Base-by-base conservation (phyloP, 2,329 filamentous ascomycete genomes). In the Didymella keratinophila region DNA sequence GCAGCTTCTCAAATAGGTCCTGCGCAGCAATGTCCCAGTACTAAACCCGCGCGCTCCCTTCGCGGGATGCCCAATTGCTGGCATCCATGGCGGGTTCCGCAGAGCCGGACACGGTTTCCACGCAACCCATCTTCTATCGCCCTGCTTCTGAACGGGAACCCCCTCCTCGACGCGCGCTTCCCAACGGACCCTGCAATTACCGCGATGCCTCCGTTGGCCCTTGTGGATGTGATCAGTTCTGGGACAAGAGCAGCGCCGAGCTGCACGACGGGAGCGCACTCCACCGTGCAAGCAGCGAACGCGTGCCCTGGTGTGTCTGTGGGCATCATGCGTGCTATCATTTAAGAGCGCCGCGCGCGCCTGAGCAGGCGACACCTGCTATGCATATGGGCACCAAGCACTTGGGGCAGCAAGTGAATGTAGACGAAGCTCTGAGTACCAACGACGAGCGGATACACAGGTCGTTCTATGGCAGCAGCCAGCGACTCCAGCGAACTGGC, bases 311-410 rank as follows among this genome's bases (percentile, higher is more conserved):
- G 73, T 86, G 84, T 71, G 80, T 82, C 54, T 86, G 84, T 65
- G 81, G 81, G 39, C 84, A 86, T 70, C 84, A 86, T 78, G 83
- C 83, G 7, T 86, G 84, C 71, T 86, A 82, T 68, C 84, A 86
- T 73, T 72, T 78, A 28, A 65, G 59, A 42, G 64, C 61, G 41
- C 55, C 66, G 63, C 69, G 63, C 58, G 63, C 62, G 42, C 45
- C 56, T 30, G 61, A 69, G 55, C 60, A 43, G 45, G 56, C 45
- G 12, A 52, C 58, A 46, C 58, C 64, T 42, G 52, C 61, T 41
- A 49, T 59, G 47, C 57, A 65, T 39, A 60, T 39, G 48, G 55
- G 53, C 25, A 25, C 54, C 16, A 54, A 58, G 41, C 47, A 58
- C 45, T 52, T 62, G 50, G 56, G 39, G 27, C 50, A 57, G 55